Conservation (phyloP, 2,329 filamentous ascomycete species). For the Neofusicoccum ribis region DNA sequence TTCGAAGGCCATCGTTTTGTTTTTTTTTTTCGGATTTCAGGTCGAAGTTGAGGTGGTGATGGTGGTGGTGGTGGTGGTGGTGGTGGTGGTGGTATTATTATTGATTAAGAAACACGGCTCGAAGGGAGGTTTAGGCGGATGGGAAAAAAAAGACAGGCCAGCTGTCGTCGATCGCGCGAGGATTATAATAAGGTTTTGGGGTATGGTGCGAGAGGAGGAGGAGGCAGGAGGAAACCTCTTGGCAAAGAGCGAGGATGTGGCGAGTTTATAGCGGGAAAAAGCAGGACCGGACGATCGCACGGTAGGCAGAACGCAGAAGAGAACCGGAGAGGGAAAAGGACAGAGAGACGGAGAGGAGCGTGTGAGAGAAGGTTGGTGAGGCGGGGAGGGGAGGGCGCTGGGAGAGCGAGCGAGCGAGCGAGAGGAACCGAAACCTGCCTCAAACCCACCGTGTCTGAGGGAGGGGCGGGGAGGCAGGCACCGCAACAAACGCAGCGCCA, state of each 20-base stretch:
- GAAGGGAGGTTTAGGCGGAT: too few relatives aligned
- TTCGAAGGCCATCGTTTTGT: constrained; percentile 21
- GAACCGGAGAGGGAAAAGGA: background rate
- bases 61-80: background rate
- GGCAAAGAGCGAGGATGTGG: background rate
- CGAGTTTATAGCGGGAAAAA: background rate
- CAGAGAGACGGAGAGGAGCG: too few relatives aligned
- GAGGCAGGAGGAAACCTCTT: background rate
- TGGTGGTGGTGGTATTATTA: background rate
- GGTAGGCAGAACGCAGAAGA: background rate
- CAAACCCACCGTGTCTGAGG: constrained; percentile 3
- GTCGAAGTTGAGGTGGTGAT: background rate
- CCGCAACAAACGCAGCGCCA: background rate
- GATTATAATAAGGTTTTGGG: background rate
- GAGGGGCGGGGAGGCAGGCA: background rate
- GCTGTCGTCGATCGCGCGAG: background rate
- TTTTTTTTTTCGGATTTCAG: background rate
- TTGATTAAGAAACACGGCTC: background rate
- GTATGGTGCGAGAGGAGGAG: background rate
- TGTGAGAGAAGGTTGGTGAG: background rate
- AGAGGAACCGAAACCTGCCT: background rate
- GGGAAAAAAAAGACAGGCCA: background rate
- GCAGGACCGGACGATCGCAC: background rate
- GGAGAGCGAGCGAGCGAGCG: background rate
- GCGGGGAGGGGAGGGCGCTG: background rate